phyloP scores from a whole-genome alignment of 441 rosid species.

The Pelargonium citronellum region DNA sequence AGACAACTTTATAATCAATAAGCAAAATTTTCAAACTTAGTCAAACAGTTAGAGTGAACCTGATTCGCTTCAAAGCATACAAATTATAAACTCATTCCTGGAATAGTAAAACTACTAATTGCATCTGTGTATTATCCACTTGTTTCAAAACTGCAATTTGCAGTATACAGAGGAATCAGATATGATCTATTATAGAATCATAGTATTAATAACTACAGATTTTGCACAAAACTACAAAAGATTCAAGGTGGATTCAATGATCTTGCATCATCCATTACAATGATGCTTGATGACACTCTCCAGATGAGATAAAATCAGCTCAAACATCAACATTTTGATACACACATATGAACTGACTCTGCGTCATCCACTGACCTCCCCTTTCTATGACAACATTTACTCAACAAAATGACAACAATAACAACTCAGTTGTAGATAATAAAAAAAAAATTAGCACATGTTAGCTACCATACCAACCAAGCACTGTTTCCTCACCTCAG shows the following conservation, averaged over 20 bases:
- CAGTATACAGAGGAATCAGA: too few relatives aligned
- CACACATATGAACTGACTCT: not conserved
- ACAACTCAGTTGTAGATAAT: not conserved
- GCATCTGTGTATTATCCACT: too few relatives aligned
- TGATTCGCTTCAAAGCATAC: too few relatives aligned
- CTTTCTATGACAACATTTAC: not conserved
- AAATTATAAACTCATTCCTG: too few relatives aligned
- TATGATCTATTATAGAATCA: too few relatives aligned
- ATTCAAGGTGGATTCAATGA: not conserved
- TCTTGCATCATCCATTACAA: not conserved
- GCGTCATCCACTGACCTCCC: not conserved
- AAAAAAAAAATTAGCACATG: not conserved
- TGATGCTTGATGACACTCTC: not conserved
- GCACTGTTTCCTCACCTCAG: conserved; percentile 42
- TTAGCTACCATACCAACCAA: not conserved
- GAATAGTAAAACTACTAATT: too few relatives aligned
- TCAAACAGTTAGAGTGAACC: too few relatives aligned
- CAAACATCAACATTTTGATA: not conserved
- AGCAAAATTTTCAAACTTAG: too few relatives aligned
- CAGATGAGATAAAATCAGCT: not conserved
- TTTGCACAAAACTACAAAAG: not conserved
- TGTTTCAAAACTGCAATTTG: too few relatives aligned
- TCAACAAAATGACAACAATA: not conserved
- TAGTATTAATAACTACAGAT: not conserved
- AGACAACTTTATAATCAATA: too few relatives aligned